Conservation (phyloP, 305 asterid species). For the Fraxinus dipetala region DNA sequence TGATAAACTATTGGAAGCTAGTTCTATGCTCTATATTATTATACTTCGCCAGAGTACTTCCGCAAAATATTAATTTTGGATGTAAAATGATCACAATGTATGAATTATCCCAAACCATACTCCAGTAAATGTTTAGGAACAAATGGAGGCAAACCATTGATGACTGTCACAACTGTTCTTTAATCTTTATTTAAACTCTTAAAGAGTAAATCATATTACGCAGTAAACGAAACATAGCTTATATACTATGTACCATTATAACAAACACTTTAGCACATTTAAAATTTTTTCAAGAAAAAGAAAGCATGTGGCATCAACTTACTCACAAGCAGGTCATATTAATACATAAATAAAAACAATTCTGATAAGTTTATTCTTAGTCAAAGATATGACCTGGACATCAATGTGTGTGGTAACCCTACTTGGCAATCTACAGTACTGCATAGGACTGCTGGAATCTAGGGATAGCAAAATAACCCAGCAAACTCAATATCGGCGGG, state of each 20-base stretch:
- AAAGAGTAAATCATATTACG: neutral
- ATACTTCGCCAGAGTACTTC: neutral
- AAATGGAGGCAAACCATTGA: neutral
- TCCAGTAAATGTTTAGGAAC: neutral
- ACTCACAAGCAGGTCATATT: neutral
- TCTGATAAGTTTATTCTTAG: neutral
- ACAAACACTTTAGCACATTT: neutral
- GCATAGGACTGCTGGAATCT: neutral
- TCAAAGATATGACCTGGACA: neutral
- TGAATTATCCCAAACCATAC: neutral
- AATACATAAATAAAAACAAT: neutral
- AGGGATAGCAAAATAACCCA: too few species aligned
- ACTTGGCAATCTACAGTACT: neutral
- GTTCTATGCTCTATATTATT: neutral
- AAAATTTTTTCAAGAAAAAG: neutral
- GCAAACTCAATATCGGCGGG: too few species aligned
- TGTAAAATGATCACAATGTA: neutral
- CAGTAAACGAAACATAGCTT: neutral
- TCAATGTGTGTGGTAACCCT: neutral
- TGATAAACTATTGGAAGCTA: slow-evolving; percentile 13
- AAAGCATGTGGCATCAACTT: neutral
- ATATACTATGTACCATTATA: neutral
- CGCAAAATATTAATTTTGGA: neutral
- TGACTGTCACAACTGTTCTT: neutral
- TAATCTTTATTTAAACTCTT: slow-evolving; percentile 1